Evolutionary conservation across 495 filamentous ascomycete species (phyloP).

Genomic region (Rhypophila decipiens): DNA sequence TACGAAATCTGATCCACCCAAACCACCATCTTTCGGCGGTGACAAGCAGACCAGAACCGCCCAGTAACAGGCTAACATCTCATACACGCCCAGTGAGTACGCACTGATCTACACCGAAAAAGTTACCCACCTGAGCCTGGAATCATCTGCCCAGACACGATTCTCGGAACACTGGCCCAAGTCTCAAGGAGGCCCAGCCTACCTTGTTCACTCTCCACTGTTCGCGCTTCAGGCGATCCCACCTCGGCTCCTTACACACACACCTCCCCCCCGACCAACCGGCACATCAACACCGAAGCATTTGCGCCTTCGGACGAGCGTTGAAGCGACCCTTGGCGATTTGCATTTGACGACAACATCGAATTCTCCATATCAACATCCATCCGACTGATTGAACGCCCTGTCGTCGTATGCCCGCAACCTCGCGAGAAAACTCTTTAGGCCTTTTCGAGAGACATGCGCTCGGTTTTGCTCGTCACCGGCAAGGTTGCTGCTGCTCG

Average conservation of each 20-base stretch:
- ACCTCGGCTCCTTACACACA: conserved; percentile 22
- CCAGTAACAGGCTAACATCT: too few species aligned
- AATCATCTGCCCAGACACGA: not conserved
- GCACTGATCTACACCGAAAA: too few species aligned
- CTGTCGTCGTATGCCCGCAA: conserved; percentile 12
- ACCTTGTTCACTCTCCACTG: conserved; percentile 20
- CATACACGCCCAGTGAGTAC: too few species aligned
- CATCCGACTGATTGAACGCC: not conserved
- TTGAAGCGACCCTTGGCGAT: not conserved
- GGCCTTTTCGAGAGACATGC: conserved; percentile 28
- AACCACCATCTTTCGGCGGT: too few species aligned
- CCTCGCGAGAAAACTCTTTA: conserved; percentile 7
- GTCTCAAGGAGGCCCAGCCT: too few species aligned
- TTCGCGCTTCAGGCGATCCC: conserved; percentile 19
- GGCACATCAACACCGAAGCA: conserved; percentile 6
- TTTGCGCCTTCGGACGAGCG: conserved; percentile 1
- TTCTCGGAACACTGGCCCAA: not conserved
- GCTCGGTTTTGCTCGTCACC: conserved; percentile 18
- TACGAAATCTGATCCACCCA: too few species aligned
- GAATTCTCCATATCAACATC: too few species aligned
- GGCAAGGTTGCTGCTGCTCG: conserved; percentile 21
- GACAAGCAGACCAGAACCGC: too few species aligned
- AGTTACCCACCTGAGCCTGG: not conserved
- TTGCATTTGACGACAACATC: not conserved
- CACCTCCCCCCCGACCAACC: conserved; percentile 5